A percentile compares a stretch with the other conserved stretches of the same genome.
These are phyloP conservation scores for Fabrea salina DNA, from an alignment of 169 alveolate species.

Conservation along the genomic window DNA sequence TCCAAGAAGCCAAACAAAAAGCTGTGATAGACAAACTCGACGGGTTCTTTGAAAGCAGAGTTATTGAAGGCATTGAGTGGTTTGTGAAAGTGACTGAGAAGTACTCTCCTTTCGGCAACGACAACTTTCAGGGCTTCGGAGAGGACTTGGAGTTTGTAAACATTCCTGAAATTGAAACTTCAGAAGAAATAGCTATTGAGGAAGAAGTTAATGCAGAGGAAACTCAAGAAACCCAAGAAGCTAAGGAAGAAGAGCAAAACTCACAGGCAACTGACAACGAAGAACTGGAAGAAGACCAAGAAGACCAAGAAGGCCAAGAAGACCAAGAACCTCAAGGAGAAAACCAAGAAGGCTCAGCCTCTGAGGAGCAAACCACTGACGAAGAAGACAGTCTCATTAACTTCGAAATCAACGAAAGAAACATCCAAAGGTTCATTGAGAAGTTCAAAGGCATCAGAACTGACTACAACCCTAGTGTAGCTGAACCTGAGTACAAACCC, in stretches of 20 bases:
- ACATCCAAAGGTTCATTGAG: not conserved
- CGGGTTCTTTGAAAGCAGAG: not conserved
- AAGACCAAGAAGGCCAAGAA: not conserved
- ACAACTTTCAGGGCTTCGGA: not conserved
- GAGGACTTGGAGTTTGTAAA: not conserved
- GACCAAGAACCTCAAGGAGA: not conserved
- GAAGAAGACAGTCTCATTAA: not conserved
- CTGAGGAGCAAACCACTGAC: not conserved
- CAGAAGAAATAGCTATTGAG: no score
- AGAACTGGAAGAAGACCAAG: slow-evolving; percentile 12
- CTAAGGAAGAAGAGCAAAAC: not conserved
- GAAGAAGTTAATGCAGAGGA: no score
- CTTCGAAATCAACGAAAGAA: not conserved
- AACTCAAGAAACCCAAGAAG: not conserved
- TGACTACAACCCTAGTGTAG: not conserved
- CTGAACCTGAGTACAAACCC: not conserved
- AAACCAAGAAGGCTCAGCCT: not conserved
- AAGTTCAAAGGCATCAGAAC: not conserved
- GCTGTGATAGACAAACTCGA: not conserved
- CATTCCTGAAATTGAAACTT: not conserved
- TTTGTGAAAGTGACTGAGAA: not conserved
- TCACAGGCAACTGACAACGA: not conserved
- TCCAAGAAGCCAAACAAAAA: not conserved
- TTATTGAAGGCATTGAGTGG: not conserved
- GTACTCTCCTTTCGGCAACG: not conserved